phyloP scores from a whole-genome alignment of 495 filamentous ascomycete species.

The Aspergillus carlsbadensis region DNA sequence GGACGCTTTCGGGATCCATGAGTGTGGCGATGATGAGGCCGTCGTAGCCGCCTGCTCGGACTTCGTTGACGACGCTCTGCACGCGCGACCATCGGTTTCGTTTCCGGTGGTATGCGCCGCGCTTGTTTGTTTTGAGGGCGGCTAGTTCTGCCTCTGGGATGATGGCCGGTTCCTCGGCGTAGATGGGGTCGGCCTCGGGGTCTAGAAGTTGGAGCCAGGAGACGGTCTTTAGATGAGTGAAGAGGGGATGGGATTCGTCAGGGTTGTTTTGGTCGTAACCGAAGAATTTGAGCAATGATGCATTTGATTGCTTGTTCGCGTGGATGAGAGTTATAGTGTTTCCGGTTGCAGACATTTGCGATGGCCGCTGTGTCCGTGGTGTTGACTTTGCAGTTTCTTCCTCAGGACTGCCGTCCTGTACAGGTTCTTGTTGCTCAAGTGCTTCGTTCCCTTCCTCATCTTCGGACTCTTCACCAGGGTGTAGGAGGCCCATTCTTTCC shows the following conservation, averaged over 20 bases:
- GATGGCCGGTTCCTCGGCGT: slow-evolving; percentile 55
- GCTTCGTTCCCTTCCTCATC: slow-evolving; percentile 19
- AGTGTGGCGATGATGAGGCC: slow-evolving; percentile 76
- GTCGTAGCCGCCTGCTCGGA: slow-evolving; percentile 73
- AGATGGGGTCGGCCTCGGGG: slow-evolving; percentile 69
- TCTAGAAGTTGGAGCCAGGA: slow-evolving; percentile 88
- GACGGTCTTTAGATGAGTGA: slow-evolving; percentile 74
- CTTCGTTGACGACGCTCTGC: slow-evolving; percentile 65
- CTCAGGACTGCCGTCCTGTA: slow-evolving; percentile 2
- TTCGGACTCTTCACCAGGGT: slow-evolving; percentile 45
- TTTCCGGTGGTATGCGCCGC: slow-evolving; percentile 81
- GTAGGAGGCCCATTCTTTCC: slow-evolving; percentile 85
- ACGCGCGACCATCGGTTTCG: slow-evolving; percentile 73
- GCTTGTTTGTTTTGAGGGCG: slow-evolving; percentile 70
- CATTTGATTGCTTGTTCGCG: slow-evolving; percentile 84
- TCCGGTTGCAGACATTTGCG: slow-evolving; percentile 52
- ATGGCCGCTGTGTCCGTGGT: slow-evolving; percentile 16
- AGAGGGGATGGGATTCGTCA: slow-evolving; percentile 70
- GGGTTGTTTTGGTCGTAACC: slow-evolving; percentile 70
- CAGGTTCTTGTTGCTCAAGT: slow-evolving; percentile 1
- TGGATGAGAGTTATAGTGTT: slow-evolving; percentile 91
- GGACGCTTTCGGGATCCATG: slow-evolving; percentile 75
- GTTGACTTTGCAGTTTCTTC: slow-evolving; percentile 2
- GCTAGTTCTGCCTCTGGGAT: slow-evolving; percentile 55
- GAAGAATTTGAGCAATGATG: slow-evolving; percentile 84